These are phyloP conservation scores for Cladosporium phlei DNA, from an alignment of 2,329 filamentous ascomycete genomes.

Conservation along the genomic window DNA sequence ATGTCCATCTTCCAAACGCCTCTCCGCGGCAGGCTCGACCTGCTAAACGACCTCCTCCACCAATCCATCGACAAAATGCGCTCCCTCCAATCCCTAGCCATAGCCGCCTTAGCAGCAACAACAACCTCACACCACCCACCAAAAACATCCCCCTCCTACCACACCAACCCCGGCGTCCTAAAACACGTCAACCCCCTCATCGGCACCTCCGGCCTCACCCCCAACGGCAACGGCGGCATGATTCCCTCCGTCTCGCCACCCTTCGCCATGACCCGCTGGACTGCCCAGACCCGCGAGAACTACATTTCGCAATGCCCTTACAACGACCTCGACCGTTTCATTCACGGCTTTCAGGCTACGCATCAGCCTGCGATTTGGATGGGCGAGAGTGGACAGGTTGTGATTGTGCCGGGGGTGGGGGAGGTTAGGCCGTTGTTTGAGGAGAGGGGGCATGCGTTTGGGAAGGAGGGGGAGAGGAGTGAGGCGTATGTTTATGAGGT, in stretches of 20 bases:
- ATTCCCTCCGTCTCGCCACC: conserved; percentile 33
- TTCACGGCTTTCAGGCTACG: conserved; percentile 49
- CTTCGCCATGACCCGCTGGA: conserved; percentile 51
- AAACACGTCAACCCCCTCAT: conserved; percentile 31
- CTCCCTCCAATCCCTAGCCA: conserved; percentile 1
- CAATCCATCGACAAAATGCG: conserved; percentile 5
- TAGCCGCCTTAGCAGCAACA: neutral
- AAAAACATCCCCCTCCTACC: conserved; percentile 14
- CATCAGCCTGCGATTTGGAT: conserved; percentile 53
- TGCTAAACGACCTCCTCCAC: neutral
- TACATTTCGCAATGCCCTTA: conserved; percentile 49
- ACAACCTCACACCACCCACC: neutral
- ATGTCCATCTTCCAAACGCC: conserved; percentile 6
- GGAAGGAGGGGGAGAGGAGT: conserved; percentile 41
- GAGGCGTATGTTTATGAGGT: conserved; percentile 47
- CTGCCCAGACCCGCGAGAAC: conserved; percentile 44
- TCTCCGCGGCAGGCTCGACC: neutral
- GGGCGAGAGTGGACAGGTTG: conserved; percentile 46
- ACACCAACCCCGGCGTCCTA: conserved; percentile 26
- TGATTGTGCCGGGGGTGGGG: conserved; percentile 39
- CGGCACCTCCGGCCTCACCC: conserved; percentile 30
- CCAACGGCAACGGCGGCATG: conserved; percentile 34
- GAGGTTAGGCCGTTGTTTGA: conserved; percentile 34
- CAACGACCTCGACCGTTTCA: conserved; percentile 39
- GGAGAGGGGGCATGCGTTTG: conserved; percentile 39